phyloP scores from a whole-genome alignment of 2,329 filamentous ascomycete genomes.

The Hymenoscyphus scutula region DNA sequence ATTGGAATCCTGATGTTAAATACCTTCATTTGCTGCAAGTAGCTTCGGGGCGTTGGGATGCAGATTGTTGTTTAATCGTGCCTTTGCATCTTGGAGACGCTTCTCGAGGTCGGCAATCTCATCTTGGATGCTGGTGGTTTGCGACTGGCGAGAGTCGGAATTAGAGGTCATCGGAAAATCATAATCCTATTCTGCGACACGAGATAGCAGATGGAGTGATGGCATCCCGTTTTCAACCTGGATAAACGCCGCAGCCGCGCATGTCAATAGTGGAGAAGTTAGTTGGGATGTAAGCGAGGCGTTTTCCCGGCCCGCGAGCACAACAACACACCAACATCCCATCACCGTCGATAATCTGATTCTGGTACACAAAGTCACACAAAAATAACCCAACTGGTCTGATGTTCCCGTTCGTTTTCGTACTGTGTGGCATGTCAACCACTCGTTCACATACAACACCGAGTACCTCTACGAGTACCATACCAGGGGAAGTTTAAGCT shows the following conservation, averaged over 20 bases:
- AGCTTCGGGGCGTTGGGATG: not conserved
- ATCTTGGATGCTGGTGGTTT: slow-evolving; percentile 41
- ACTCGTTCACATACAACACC: not conserved
- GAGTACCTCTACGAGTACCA: not conserved
- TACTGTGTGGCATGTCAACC: not conserved
- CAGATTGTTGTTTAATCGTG: slow-evolving; percentile 40
- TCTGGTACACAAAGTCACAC: not conserved
- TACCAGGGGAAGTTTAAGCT: not conserved
- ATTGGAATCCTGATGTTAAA: not conserved
- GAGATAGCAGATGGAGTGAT: not conserved
- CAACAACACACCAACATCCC: too few relatives aligned
- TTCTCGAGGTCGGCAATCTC: slow-evolving; percentile 60
- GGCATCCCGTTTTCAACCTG: not conserved
- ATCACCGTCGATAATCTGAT: too few relatives aligned
- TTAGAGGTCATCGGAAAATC: slow-evolving; percentile 26
- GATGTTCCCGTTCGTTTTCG: not conserved
- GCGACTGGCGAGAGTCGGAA: slow-evolving; percentile 27
- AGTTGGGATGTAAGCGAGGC: too few relatives aligned
- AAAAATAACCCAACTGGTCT: not conserved
- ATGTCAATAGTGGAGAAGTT: not conserved
- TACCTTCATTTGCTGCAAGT: slow-evolving; percentile 22
- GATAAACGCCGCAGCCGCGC: slow-evolving; percentile 8
- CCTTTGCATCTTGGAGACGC: slow-evolving; percentile 41
- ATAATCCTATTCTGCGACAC: slow-evolving; percentile 3
- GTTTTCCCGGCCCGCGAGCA: too few relatives aligned